These are phyloP conservation scores for Nemania sp. DNA, from an alignment of 2,329 filamentous ascomycete genomes.

Conservation along the genomic window DNA sequence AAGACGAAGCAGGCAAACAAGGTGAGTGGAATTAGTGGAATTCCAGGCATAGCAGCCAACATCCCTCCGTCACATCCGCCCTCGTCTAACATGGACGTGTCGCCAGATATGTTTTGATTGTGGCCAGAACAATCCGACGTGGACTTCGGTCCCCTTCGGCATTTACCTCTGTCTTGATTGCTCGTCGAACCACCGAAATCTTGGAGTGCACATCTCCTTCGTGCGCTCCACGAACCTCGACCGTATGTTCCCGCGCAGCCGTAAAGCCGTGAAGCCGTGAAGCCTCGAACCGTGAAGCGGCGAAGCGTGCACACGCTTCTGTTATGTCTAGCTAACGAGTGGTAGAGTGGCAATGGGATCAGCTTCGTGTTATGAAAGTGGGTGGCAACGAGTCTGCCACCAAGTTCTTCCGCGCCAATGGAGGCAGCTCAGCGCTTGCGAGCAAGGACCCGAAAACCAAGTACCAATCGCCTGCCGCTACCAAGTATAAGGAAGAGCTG, in stretches of 20 bases:
- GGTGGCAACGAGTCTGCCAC: conserved; percentile 97
- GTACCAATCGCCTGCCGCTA: conserved; percentile 90
- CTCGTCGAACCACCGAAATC: conserved; percentile 93
- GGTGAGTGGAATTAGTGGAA: conserved; percentile 63
- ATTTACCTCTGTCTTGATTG: conserved; percentile 99
- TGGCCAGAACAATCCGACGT: conserved; percentile 95
- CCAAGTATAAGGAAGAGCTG: conserved; percentile 97
- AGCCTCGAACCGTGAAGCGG: too few species aligned
- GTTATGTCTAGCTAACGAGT: conserved; percentile 32
- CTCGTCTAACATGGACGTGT: neutral
- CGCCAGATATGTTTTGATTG: conserved; percentile 91
- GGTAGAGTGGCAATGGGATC: conserved; percentile 97
- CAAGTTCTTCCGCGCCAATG: conserved; percentile 97
- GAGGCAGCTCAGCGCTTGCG: conserved; percentile 87
- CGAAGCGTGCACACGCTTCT: too few species aligned
- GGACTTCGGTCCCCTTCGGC: conserved; percentile 95
- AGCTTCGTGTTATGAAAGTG: conserved; percentile 95
- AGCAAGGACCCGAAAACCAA: conserved; percentile 98
- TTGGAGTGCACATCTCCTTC: conserved; percentile 98
- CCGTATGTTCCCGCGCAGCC: conserved; percentile 73
- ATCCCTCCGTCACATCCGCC: neutral
- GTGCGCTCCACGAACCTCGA: conserved; percentile 98
- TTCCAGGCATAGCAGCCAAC: neutral
- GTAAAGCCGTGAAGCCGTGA: too few species aligned
- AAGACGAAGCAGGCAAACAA: conserved; percentile 95